Percentiles rank a stretch among this genome's conserved stretches.
Evolutionary conservation across 169 alveolate species (phyloP).

Genomic region (Plasmodium vinckei): DNA sequence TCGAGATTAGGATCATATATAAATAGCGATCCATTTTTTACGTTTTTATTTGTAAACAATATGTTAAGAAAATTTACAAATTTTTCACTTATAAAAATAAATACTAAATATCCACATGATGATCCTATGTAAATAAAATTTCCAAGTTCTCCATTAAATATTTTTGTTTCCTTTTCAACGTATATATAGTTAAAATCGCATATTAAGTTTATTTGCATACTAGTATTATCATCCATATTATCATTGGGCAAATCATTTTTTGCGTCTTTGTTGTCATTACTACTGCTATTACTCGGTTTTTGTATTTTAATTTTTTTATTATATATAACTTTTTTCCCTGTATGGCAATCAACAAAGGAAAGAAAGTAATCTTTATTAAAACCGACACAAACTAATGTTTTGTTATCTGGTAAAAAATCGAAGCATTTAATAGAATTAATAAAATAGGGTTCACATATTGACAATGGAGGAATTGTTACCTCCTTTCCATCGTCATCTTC

Average conservation of each 20-base stretch:
- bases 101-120: slow-evolving; percentile 57
- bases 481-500: slow-evolving; percentile 45
- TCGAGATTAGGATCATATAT: slow-evolving; percentile 15
- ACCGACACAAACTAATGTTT: slow-evolving; percentile 66
- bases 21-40: slow-evolving; percentile 44
- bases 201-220: slow-evolving; percentile 13
- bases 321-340: slow-evolving; percentile 46
- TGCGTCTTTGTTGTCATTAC: neutral
- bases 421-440: slow-evolving; percentile 48
- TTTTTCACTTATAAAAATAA: slow-evolving; percentile 53
- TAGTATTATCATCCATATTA: slow-evolving; percentile 11
- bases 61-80: slow-evolving; percentile 25
- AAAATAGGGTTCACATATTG: slow-evolving; percentile 42
- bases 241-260: too few species aligned
- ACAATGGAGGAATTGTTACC: slow-evolving; percentile 30
- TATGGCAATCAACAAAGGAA: slow-evolving; percentile 50
- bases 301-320: slow-evolving; percentile 46
- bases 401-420: slow-evolving; percentile 58
- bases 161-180: slow-evolving; percentile 53
- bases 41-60: slow-evolving; percentile 25
- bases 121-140: slow-evolving; percentile 54
- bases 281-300: slow-evolving; percentile 1
- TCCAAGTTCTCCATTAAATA: slow-evolving; percentile 50
- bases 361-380: slow-evolving; percentile 59
- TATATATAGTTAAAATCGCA: slow-evolving; percentile 41